Evolutionary conservation across 164 flowering plant genomes (phyloP), one percentile per base, ranked within the genome.

Genomic region (Echeveria elegans): DNA sequence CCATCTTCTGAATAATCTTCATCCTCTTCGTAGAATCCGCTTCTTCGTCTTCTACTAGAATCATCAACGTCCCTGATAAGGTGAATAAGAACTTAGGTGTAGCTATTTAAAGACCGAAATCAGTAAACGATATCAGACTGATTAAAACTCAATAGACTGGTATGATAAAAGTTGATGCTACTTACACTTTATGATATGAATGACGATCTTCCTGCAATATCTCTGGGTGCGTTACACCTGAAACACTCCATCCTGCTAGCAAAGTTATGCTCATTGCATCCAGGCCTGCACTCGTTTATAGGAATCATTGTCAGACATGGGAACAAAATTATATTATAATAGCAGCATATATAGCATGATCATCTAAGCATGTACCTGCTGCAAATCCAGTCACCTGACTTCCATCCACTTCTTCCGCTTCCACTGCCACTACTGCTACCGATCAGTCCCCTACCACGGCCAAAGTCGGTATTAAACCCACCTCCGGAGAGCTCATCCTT

Each of bases 371-470:
- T 19, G 65, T 40, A 89, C 99, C 97, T 86, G 77, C 73, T 79
- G 77, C 99, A 94, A 58, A 92, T 86, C 99, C 99, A 92, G 74
- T 94, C 99, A 26, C 99, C 97, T 10, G 97, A 92, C 71, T 88
- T 94, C 97, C 96, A 94, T 0, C 80, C 69, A 30, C 80, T 72
- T 10, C 79, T 52, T 28, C 31, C 74, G 45, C 85, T 78, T 53
- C 84, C 82, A 29, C 74, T 68, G 4, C 76, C 70, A 2, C 75
- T 68, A 43, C 81, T 77, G 62, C 71, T 64, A 7, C 79, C 81
- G 23, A 66, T 69, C 2, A 81, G 21, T 63, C 65, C 38, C 40
- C 40, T 38, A 32, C 65, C 65, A 53, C 85, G 82, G 2, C 80
- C 61, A 18, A 77, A 61, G 65, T 80, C 88, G 47, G 52, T 40